Conservation (phyloP, 495 filamentous ascomycete genomes). For the Trypethelium eluteriae region DNA sequence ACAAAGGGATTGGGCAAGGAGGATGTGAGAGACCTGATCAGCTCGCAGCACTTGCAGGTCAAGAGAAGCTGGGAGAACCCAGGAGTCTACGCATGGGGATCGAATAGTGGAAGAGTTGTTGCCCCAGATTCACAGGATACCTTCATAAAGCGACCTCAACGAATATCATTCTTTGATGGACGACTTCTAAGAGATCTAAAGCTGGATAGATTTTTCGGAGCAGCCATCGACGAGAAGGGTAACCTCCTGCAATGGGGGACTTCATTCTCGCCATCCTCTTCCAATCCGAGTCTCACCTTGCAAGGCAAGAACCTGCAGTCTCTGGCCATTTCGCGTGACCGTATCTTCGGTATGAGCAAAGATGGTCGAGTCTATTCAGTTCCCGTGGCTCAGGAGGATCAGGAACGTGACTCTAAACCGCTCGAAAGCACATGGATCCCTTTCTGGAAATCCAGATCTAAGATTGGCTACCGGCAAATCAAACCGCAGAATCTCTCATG, state of each 20-base stretch:
- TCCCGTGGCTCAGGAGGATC: constrained; percentile 66
- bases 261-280: constrained; percentile 54
- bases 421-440: constrained; percentile 65
- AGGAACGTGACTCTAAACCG: constrained; percentile 53
- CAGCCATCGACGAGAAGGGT: constrained; percentile 78
- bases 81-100: constrained; percentile 88
- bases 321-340: constrained; percentile 66
- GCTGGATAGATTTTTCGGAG: constrained; percentile 74
- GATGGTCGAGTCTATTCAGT: constrained; percentile 81
- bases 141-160: constrained; percentile 68
- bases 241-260: constrained; percentile 89
- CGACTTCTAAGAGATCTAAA: constrained; percentile 80
- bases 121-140: constrained; percentile 66
- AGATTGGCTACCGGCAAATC: constrained; percentile 62
- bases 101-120: constrained; percentile 74
- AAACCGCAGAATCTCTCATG: constrained; percentile 58
- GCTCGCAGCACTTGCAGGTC: constrained; percentile 73
- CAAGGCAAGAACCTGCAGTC: constrained; percentile 71
- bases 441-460: constrained; percentile 54
- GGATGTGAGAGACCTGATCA: constrained; percentile 62
- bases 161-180: constrained; percentile 78
- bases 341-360: constrained; percentile 70
- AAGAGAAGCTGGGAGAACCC: constrained; percentile 84
- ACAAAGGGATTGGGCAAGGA: constrained; percentile 49
- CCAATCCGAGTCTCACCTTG: constrained; percentile 60